Evolutionary conservation across 768 basidiomycete species (phyloP).

Genomic region (Pisolithus tinctorius): DNA sequence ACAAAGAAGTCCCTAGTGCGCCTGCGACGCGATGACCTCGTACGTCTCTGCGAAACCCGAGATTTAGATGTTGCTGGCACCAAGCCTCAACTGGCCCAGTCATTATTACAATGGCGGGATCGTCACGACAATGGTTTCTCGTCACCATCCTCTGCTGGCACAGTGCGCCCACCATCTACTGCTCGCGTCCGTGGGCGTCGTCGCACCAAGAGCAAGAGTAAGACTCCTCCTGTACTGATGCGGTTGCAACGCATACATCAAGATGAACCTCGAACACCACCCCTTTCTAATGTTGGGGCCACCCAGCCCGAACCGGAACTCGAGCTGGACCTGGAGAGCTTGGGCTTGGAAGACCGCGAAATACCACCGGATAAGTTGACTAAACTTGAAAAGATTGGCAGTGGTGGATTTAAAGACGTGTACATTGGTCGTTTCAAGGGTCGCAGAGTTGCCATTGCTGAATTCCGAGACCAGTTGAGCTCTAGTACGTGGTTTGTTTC

Average conservation of each 20-base stretch:
- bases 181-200: conserved; percentile 36
- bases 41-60: conserved; percentile 81
- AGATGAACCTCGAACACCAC: conserved; percentile 60
- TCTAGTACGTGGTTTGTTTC: conserved; percentile 62
- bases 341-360: conserved; percentile 92
- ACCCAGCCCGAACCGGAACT: conserved; percentile 59
- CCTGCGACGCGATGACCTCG: conserved; percentile 83
- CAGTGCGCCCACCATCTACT: conserved; percentile 68
- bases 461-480: conserved; percentile 91
- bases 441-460: conserved; percentile 89
- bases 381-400: conserved; percentile 96
- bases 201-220: conserved; percentile 35
- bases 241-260: conserved; percentile 51
- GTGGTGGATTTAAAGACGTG: conserved; percentile 98
- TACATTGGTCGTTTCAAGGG: conserved; percentile 88
- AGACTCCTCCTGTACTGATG: conserved; percentile 53
- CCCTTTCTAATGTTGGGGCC: conserved; percentile 38
- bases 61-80: conserved; percentile 82
- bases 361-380: conserved; percentile 85
- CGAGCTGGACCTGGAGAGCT: conserved; percentile 87
- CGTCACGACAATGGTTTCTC: conserved; percentile 56
- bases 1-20: conserved; percentile 83
- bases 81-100: conserved; percentile 88
- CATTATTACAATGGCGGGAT: conserved; percentile 87
- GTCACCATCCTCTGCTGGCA: conserved; percentile 73